Evolutionary conservation across 2,329 filamentous ascomycete species (phyloP).

Genomic region (Xylariaceae sp.): DNA sequence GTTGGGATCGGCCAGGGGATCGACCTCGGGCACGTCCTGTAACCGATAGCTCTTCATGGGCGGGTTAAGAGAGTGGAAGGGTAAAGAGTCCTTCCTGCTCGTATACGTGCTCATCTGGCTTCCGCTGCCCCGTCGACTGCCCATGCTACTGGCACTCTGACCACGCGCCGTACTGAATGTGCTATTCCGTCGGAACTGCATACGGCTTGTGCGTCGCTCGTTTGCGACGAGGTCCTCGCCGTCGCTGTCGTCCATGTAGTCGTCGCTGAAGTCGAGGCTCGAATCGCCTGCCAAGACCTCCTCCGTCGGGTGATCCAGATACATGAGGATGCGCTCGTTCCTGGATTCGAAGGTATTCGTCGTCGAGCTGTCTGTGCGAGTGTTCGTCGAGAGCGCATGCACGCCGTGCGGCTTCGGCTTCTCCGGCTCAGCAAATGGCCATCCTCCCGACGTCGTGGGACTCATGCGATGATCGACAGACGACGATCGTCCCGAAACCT

Average conservation of each 20-base stretch:
- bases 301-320: constrained; percentile 29
- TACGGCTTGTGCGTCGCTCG: constrained; percentile 23
- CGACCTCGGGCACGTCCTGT: constrained; percentile 20
- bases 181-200: constrained; percentile 17
- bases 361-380: constrained; percentile 14
- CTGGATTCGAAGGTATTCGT: constrained; percentile 20
- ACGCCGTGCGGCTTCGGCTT: neutral
- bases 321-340: constrained; percentile 32
- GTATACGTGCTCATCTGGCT: constrained; percentile 5
- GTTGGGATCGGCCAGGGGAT: constrained; percentile 3
- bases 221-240: constrained; percentile 22
- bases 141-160: constrained; percentile 1
- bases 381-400: constrained; percentile 10
- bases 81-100: constrained; percentile 20
- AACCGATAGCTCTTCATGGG: constrained; percentile 8
- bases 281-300: constrained; percentile 26
- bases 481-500: neutral
- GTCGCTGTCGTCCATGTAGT: constrained; percentile 20
- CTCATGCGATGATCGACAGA: constrained; percentile 1
- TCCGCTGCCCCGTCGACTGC: constrained; percentile 11
- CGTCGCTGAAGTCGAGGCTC: constrained; percentile 33
- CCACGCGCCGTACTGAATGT: neutral
- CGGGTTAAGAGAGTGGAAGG: constrained; percentile 16
- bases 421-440: constrained; percentile 6
- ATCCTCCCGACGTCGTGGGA: neutral